A percentile compares a stretch with the other conserved stretches of the same genome.
phyloP scores from a whole-genome alignment of 2,329 filamentous ascomycete species.

The Pseudogymnoascus sp. region DNA sequence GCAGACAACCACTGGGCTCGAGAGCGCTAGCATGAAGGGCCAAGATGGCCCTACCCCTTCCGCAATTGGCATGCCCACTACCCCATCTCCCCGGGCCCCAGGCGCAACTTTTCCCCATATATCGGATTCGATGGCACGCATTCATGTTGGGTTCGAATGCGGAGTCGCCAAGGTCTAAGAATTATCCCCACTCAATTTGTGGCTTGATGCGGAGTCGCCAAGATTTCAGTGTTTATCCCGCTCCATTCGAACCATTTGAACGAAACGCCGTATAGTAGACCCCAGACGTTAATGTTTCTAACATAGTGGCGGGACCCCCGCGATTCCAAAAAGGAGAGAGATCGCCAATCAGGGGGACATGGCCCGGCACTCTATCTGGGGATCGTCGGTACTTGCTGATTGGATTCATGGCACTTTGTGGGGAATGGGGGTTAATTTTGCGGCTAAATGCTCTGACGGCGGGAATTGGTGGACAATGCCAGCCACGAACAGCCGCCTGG shows the following conservation, averaged over 20 bases:
- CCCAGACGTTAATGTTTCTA: slow-evolving; percentile 2
- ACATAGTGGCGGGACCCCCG: background rate
- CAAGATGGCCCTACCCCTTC: background rate
- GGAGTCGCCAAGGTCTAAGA: background rate
- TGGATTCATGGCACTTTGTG: slow-evolving; percentile 4
- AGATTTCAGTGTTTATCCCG: slow-evolving; percentile 1
- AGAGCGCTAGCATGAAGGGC: background rate
- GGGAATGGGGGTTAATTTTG: background rate
- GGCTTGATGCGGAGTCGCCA: background rate
- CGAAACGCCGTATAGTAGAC: background rate
- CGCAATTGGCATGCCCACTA: background rate
- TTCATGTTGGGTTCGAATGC: background rate
- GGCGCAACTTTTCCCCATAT: background rate
- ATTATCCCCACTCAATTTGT: background rate
- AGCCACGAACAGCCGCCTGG: background rate
- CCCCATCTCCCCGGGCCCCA: background rate
- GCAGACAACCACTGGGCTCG: background rate
- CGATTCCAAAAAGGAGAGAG: background rate
- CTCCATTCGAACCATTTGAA: background rate
- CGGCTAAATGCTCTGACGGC: background rate
- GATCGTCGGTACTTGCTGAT: slow-evolving; percentile 5
- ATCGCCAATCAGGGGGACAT: background rate
- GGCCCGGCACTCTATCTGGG: slow-evolving; percentile 1
- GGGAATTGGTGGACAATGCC: slow-evolving; percentile 1
- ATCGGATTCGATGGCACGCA: background rate